Conservation (phyloP, 2,329 filamentous ascomycete species). For the Seiridium unicorne region DNA sequence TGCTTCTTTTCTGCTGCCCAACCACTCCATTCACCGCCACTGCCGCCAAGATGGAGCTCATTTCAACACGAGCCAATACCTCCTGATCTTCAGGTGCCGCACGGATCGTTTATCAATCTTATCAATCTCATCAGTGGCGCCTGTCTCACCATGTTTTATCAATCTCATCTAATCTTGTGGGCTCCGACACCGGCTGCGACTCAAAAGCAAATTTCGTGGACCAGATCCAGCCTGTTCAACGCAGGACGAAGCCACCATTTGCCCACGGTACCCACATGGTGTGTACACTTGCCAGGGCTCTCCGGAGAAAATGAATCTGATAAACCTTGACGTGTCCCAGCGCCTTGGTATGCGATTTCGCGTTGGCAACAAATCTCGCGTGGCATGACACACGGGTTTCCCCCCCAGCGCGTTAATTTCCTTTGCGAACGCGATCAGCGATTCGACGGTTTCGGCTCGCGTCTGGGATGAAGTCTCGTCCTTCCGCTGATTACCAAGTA, state of each 20-base stretch:
- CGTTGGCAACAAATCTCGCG: neutral
- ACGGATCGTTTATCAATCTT: slow-evolving; percentile 20
- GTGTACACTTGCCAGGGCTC: neutral
- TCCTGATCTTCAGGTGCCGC: slow-evolving; percentile 3
- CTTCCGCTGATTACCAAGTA: too few species aligned
- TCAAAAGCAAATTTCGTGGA: neutral
- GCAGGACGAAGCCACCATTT: too few species aligned
- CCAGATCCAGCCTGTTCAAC: too few species aligned
- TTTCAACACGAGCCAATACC: neutral
- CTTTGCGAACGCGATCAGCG: too few species aligned
- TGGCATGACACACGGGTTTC: neutral
- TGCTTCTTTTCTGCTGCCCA: neutral
- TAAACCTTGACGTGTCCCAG: neutral
- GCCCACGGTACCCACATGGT: too few species aligned
- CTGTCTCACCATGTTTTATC: slow-evolving; percentile 15
- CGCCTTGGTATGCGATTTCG: neutral
- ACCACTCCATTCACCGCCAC: neutral
- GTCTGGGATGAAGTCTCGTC: too few species aligned
- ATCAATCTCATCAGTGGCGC: slow-evolving; percentile 22
- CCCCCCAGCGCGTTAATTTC: neutral
- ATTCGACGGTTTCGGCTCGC: too few species aligned
- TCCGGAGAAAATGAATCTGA: neutral
- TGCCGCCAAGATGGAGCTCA: neutral
- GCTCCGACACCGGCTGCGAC: slow-evolving; percentile 15
- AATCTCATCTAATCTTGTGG: slow-evolving; percentile 22